Base-by-base conservation (phyloP, 768 basidiomycete genomes). In the Tephrocybe rancida region DNA sequence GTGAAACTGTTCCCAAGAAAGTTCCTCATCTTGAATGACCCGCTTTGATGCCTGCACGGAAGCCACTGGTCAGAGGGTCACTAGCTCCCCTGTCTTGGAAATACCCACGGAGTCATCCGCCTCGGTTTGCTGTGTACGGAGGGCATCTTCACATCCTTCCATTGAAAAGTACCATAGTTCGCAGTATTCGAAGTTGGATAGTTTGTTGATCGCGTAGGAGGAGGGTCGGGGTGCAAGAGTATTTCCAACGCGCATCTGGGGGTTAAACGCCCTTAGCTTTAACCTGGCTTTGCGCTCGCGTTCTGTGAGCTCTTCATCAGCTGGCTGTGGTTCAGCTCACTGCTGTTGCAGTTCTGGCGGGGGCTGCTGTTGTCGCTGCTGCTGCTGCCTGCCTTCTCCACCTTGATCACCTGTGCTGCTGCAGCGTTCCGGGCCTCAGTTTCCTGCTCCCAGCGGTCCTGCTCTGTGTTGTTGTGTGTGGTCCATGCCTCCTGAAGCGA, bases 1-100 rank as follows among this genome's bases (percentile, higher is more conserved):
- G 14, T n/a, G 27, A 21, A 46, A 47, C n/a, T 53, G 52, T 5
- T 45, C 39, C 52, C 52, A 53, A n/a, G 52, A 29, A 27, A 53
- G 35, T 44, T 42, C 38, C 1, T 29, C 11, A 21, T 53, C 45
- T 24, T 52, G 35, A 2, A 44, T 13, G 22, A 18, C 50, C 14
- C 42, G 21, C 18, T 43, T 44, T 7, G 41, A 52, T 19, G 50
- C 50, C 21, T 25, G 30, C 2, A 52, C 42, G 10, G 50, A 43
- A 0, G 42, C 27, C 13, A 51, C 43, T 16, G 50, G 32, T 9
- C 27, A 11, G 9, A 51, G 10, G n/a, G n/a, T n/a, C n/a, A n/a
- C n/a, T n/a, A n/a, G n/a, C n/a, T n/a, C n/a, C n/a, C n/a, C n/a
- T n/a, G n/a, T n/a, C n/a, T n/a, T n/a, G n/a, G n/a, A n/a, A n/a